Percentiles rank a stretch among this genome's conserved stretches.
These are phyloP conservation scores for Apophysomyces sp. DNA, from an alignment of 371 early-diverging fungal genomes.

Conservation along the genomic window DNA sequence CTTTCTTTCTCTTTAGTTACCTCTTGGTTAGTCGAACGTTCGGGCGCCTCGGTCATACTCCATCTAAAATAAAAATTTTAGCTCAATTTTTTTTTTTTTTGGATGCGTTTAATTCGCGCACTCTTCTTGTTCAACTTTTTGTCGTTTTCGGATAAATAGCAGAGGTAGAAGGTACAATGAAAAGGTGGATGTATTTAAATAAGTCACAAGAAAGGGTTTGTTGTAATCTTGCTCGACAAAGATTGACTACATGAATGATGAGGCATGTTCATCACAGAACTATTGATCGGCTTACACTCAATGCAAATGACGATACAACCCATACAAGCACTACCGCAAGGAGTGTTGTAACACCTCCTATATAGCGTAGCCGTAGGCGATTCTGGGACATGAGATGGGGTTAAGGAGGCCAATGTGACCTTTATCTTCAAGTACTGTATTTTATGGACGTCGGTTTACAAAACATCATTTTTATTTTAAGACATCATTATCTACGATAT, in stretches of 20 bases:
- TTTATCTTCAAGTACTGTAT: background rate
- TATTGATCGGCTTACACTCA: slow-evolving; percentile 39
- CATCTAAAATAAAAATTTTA: no score
- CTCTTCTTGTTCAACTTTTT: background rate
- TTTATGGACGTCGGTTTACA: no score
- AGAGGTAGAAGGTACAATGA: slow-evolving; percentile 54
- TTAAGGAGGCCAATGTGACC: background rate
- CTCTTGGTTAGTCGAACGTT: background rate
- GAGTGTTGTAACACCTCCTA: slow-evolving; percentile 50
- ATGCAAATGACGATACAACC: slow-evolving; percentile 67
- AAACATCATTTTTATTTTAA: no score
- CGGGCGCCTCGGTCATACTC: background rate
- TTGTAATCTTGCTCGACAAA: slow-evolving; percentile 56
- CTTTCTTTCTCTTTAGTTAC: background rate
- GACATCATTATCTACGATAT: no score
- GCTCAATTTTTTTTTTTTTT: no score
- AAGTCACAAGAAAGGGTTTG: slow-evolving; percentile 69
- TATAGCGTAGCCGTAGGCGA: slow-evolving; percentile 12
- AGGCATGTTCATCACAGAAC: background rate
- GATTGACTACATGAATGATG: slow-evolving; percentile 32
- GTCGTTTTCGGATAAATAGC: background rate
- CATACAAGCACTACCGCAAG: slow-evolving; percentile 66
- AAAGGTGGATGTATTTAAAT: slow-evolving; percentile 61
- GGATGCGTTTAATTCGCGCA: background rate
- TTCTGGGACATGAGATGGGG: background rate